Conservation (phyloP, 805 yeast genomes). For the Metschnikowia borealis region DNA sequence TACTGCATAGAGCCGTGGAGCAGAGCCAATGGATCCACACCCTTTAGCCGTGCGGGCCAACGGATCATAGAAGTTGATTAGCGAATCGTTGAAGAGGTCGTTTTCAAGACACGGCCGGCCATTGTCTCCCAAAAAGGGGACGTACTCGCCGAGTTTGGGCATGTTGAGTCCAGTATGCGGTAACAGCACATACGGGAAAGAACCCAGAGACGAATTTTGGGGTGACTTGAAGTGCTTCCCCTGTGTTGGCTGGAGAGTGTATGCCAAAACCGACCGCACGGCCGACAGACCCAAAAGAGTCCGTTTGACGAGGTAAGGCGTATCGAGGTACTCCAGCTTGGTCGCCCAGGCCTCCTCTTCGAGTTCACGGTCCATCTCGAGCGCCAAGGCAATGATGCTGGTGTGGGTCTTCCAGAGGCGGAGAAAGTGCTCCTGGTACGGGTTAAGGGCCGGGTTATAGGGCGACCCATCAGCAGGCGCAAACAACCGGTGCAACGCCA, state of each 20-base stretch:
- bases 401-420: conserved; percentile 68
- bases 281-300: conserved; percentile 60
- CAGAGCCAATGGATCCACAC: conserved; percentile 56
- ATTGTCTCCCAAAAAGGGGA: background rate
- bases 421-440: conserved; percentile 55
- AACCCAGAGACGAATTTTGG: background rate
- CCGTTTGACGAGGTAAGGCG: conserved; percentile 32
- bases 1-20: conserved; percentile 55
- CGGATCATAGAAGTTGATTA: conserved; percentile 61
- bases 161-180: background rate
- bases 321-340: conserved; percentile 20
- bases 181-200: background rate
- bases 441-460: conserved; percentile 49
- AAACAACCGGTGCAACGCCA: conserved; percentile 31
- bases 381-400: conserved; percentile 51
- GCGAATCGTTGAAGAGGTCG: conserved; percentile 57
- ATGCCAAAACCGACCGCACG: conserved; percentile 56
- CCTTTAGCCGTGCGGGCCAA: conserved; percentile 55
- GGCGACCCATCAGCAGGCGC: conserved; percentile 20
- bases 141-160: background rate
- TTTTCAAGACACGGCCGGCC: conserved; percentile 27
- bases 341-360: conserved; percentile 28
- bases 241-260: conserved; percentile 46
- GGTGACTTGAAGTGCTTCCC: conserved; percentile 23
- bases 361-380: conserved; percentile 45